Evolutionary conservation across 495 filamentous ascomycete species (phyloP), one percentile per base, ranked within the genome.

Genomic region (Hypomontagnella monticulosa): DNA sequence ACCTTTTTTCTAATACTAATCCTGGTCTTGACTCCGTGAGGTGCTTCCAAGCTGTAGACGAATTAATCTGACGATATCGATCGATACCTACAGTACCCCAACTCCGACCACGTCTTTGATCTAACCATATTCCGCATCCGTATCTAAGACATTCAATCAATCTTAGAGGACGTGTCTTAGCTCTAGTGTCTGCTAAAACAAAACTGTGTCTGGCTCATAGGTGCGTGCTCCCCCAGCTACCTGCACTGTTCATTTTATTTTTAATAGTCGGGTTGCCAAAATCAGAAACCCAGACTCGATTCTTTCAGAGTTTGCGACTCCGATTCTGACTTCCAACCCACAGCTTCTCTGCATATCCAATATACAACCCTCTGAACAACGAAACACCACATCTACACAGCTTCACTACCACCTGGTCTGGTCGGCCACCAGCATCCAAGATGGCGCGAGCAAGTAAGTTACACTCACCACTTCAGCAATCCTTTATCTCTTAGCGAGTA

Each of bases 361-460:
- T 27, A 27, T 27, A 2, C 23, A 27, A 27, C 23, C 6, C 23
- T 27, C 10, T 7, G 19, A 38, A 38, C 11, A 11, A 18, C 12
- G 15, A 15, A 43, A 43, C 1, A 46, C 19, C 27, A 37, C 33
- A 48, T 5, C 18, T 12, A 23, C 18, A 12, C 8, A 8, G 12
- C 42, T 32, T n/a, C n/a, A n/a, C 30, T 2, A 16, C 8, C 11
- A 2, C 46, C 50, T 15, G 40, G 44, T 47, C 37, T 41, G 27
- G 48, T 43, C 60, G 54, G 60, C 43, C 32, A 64, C 9, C 33
- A 23, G 2, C 27, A 42, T 33, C 23, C 60, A 56, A 52, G 11
- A 69, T 69, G 66, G 66, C 60, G 55, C 60, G 66, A 19, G 18
- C 61, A 16, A 64, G 59, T 62, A 62, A 62, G 59, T 49, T n/a